Evolutionary conservation across 1,284 basidiomycete genomes (phyloP).

Genomic region (Apiotrichum gamsii): DNA sequence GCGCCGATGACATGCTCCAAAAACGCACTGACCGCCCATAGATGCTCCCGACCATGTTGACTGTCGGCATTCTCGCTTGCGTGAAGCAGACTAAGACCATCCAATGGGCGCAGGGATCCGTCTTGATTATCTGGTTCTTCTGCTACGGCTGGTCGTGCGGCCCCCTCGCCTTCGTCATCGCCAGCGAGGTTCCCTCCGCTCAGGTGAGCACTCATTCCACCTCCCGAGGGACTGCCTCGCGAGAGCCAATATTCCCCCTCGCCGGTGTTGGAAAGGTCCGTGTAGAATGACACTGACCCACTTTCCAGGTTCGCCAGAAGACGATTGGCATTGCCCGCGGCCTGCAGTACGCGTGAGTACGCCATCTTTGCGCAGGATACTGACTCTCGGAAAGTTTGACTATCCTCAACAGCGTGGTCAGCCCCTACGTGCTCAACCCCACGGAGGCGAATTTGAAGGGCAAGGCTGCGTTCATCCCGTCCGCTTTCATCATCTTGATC

Average conservation of each 20-base stretch:
- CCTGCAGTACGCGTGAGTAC: not conserved
- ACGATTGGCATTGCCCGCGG: not conserved
- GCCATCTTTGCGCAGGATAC: too few species aligned
- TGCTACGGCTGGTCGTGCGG: constrained; percentile 3
- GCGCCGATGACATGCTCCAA: not conserved
- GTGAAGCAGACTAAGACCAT: constrained; percentile 2
- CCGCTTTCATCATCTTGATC: too few species aligned
- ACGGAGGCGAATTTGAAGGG: not conserved
- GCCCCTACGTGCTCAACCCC: not conserved
- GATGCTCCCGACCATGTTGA: constrained; percentile 44
- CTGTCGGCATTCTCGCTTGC: constrained; percentile 46
- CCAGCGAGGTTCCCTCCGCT: not conserved
- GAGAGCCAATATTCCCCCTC: too few species aligned
- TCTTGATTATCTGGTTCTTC: constrained; percentile 4
- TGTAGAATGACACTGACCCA: too few species aligned
- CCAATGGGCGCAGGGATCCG: not conserved
- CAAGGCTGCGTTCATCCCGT: not conserved
- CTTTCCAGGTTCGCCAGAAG: not conserved
- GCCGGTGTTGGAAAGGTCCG: too few species aligned
- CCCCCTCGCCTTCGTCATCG: not conserved
- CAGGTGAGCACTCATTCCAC: not conserved
- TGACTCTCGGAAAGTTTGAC: too few species aligned
- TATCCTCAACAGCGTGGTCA: not conserved
- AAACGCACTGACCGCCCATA: not conserved
- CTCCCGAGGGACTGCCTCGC: too few species aligned